Conservation (phyloP, 2,329 filamentous ascomycete species). For the Dactylellina drechsleri region DNA sequence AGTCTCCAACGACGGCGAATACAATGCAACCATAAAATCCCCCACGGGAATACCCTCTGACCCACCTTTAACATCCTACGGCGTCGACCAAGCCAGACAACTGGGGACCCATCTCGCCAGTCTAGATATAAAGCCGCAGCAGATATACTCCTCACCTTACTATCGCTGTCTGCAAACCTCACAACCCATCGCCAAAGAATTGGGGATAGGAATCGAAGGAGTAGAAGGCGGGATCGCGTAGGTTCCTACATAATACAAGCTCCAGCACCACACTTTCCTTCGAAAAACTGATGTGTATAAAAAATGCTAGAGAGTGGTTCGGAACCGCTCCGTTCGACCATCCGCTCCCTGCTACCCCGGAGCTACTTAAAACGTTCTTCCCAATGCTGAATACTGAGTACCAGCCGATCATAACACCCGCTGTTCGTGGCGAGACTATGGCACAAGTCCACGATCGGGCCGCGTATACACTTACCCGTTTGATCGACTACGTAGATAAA, state of each 20-base stretch:
- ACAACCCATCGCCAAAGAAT: constrained; percentile 71
- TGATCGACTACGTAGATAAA: constrained; percentile 74
- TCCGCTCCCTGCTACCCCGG: constrained; percentile 75
- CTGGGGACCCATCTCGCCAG: constrained; percentile 71
- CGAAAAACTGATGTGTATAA: constrained; percentile 10
- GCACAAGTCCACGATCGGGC: constrained; percentile 81
- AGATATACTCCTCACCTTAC: constrained; percentile 84
- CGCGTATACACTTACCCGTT: constrained; percentile 73
- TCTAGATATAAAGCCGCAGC: constrained; percentile 74
- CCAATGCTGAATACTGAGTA: constrained; percentile 68
- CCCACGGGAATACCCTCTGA: constrained; percentile 90
- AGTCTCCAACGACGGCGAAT: constrained; percentile 83
- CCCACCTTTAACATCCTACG: constrained; percentile 85
- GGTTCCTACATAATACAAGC: background rate
- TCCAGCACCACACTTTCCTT: background rate
- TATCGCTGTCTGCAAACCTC: constrained; percentile 90
- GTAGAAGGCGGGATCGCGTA: constrained; percentile 60
- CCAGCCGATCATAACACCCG: constrained; percentile 73
- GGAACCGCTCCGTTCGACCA: constrained; percentile 86
- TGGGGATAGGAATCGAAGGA: constrained; percentile 59
- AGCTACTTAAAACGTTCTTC: constrained; percentile 74
- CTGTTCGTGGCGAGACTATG: constrained; percentile 79
- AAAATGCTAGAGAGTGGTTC: constrained; percentile 80
- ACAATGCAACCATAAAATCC: constrained; percentile 76
- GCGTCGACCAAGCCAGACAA: constrained; percentile 82